A percentile compares a stretch with the other conserved stretches of the same genome.
Conservation (phyloP, 2,329 filamentous ascomycete genomes). For the Sordariomycetes sp. region DNA sequence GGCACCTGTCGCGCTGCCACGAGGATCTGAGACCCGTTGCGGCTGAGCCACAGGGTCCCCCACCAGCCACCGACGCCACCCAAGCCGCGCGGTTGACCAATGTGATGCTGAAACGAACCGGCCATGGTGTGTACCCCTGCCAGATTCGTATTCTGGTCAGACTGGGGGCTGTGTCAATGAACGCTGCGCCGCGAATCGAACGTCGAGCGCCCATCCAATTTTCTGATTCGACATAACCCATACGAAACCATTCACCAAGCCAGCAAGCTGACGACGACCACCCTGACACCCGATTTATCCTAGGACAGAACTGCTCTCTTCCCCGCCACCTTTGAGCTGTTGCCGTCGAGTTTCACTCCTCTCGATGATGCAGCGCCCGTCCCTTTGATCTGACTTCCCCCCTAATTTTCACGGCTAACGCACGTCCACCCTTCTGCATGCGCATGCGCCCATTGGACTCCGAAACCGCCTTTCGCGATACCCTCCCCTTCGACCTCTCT, state of each 20-base stretch:
- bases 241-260: neutral
- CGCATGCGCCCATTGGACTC: conserved; percentile 1
- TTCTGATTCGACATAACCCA: conserved; percentile 1
- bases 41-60: neutral
- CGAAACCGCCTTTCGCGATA: neutral
- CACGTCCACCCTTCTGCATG: neutral
- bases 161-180: conserved; percentile 6
- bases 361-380: neutral
- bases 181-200: conserved; percentile 4
- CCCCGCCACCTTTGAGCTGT: neutral
- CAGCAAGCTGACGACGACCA: neutral
- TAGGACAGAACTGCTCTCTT: neutral
- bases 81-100: no score
- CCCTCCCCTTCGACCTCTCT: neutral
- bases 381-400: neutral
- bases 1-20: neutral
- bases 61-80: no score
- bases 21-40: neutral
- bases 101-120: neutral
- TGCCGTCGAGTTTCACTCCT: neutral
- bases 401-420: neutral
- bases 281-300: neutral
- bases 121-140: neutral
- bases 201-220: neutral
- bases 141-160: neutral